Evolutionary conservation across 371 early-diverging fungal genomes (phyloP).

Genomic region (Rhizopus stolonifer): DNA sequence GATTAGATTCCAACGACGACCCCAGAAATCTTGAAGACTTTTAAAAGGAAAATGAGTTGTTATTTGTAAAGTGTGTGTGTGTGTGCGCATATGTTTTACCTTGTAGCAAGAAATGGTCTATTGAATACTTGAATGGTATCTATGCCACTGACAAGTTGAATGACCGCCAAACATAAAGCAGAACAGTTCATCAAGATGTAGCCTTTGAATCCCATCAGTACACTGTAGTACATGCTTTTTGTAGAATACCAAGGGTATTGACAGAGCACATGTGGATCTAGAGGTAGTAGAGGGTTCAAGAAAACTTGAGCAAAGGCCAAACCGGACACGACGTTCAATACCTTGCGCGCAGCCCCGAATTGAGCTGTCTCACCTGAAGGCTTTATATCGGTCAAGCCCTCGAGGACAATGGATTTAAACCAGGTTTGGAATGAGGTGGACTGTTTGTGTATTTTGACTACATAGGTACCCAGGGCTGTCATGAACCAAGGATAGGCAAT

Average conservation of each 20-base stretch:
- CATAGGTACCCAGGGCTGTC: slow-evolving; percentile 5
- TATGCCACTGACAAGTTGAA: not conserved
- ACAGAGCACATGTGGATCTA: not conserved
- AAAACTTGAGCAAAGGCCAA: not conserved
- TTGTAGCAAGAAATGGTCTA: slow-evolving; percentile 11
- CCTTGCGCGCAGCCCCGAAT: not conserved
- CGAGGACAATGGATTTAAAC: not conserved
- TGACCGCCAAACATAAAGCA: not conserved
- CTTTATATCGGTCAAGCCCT: not conserved
- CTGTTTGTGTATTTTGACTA: slow-evolving; percentile 3
- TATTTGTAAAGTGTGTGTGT: not conserved
- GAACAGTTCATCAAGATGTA: slow-evolving; percentile 1
- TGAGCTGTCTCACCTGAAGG: not conserved
- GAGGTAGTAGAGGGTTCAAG: slow-evolving; percentile 4
- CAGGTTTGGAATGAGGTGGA: not conserved
- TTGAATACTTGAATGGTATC: not conserved
- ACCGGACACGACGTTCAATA: not conserved
- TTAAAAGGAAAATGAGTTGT: no score
- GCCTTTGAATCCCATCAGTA: slow-evolving; percentile 13
- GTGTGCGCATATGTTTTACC: not conserved
- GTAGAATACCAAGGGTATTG: slow-evolving; percentile 7
- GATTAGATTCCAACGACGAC: slow-evolving; percentile 11
- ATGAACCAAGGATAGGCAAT: slow-evolving; percentile 10
- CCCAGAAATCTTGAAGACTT: slow-evolving; percentile 18
- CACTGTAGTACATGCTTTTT: not conserved